A percentile compares a stretch with the other conserved stretches of the same genome.
phyloP scores from a whole-genome alignment of 148 eudicot genomes.

The Salicornia ramosissima region DNA sequence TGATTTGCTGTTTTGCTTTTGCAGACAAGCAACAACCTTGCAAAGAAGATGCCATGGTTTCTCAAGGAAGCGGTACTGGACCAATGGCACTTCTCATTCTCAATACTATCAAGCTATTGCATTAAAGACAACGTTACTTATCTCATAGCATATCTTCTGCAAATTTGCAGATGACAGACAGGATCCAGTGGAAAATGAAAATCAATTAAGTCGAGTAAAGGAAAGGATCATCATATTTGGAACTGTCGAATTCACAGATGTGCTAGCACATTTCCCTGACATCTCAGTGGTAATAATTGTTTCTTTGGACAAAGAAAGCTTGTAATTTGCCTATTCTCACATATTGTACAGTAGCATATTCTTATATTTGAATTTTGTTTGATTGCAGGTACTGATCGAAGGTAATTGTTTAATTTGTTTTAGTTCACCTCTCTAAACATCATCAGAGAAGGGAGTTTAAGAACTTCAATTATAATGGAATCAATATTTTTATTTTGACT shows the following conservation, averaged over 20 bases:
- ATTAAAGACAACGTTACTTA: background rate
- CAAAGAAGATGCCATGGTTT: constrained; percentile 34
- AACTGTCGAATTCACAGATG: constrained; percentile 57
- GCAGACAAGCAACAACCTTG: constrained; percentile 41
- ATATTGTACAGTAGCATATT: background rate
- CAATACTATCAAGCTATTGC: background rate
- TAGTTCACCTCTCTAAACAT: constrained; percentile 7
- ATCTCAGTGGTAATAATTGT: constrained; percentile 57
- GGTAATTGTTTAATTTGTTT: constrained; percentile 45
- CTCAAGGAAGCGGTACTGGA: constrained; percentile 48
- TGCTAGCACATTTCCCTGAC: constrained; percentile 76
- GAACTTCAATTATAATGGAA: background rate
- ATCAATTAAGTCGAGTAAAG: constrained; percentile 62
- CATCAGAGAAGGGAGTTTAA: constrained; percentile 14
- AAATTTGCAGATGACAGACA: constrained; percentile 69
- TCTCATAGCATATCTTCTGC: background rate
- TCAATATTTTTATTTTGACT: constrained; percentile 8
- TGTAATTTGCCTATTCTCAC: background rate
- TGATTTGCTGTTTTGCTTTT: constrained; percentile 6
- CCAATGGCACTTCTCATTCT: background rate
- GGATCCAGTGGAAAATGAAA: constrained; percentile 83
- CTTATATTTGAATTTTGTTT: constrained; percentile 11
- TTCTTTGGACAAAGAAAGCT: background rate
- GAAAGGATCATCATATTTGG: constrained; percentile 77
- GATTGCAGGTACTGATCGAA: constrained; percentile 81